Evolutionary conservation across 1,139 yeast genomes (phyloP).

Genomic region (Tardiomyces depauwii): DNA sequence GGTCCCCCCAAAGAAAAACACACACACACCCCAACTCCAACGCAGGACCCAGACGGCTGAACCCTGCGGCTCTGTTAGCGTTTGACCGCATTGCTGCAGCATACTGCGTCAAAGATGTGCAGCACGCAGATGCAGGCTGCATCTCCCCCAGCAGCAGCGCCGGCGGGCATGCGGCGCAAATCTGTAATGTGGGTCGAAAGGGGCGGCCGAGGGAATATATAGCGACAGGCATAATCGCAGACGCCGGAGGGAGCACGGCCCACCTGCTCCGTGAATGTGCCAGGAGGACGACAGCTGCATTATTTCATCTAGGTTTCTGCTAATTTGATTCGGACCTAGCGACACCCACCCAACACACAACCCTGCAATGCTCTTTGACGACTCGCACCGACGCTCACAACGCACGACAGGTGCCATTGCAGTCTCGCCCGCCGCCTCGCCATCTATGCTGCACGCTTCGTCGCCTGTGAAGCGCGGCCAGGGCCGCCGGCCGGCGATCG

Average conservation of each 20-base stretch:
- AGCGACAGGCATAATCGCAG: not conserved
- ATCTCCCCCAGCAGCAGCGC: not conserved
- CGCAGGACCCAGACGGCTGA: not conserved
- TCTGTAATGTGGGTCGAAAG: not conserved
- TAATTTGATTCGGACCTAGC: too few species aligned
- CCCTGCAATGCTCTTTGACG: not conserved
- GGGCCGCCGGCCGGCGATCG: too few species aligned
- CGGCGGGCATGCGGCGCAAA: not conserved
- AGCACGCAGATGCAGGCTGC: not conserved
- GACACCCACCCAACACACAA: not conserved
- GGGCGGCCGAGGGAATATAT: not conserved
- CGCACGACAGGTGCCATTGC: too few species aligned
- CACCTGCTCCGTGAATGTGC: not conserved
- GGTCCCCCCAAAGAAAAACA: not conserved
- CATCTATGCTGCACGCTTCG: too few species aligned
- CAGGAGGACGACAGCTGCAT: not conserved
- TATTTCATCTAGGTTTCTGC: too few species aligned
- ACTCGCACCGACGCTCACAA: too few species aligned
- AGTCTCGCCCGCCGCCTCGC: too few species aligned
- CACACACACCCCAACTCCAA: too few species aligned
- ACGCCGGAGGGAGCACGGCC: not conserved
- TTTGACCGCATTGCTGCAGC: not conserved
- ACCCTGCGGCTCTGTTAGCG: not conserved
- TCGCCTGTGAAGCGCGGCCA: too few species aligned
- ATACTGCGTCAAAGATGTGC: too few species aligned